Conservation (phyloP, 73 alveolate genomes). For the Paramecium tetraurelia region DNA sequence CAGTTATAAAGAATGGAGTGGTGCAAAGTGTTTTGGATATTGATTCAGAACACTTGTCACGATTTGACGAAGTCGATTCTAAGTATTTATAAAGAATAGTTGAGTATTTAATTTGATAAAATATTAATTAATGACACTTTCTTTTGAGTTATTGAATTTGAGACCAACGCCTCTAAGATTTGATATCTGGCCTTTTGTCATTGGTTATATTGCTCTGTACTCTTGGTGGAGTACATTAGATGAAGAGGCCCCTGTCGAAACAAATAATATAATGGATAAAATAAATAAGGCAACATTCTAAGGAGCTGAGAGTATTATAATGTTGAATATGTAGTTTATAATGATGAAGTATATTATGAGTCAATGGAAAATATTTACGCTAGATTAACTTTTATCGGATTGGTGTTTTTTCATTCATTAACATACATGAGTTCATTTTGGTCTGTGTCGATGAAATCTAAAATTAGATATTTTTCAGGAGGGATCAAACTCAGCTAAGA, state of each 20-base stretch:
- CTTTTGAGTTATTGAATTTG: conserved; percentile 42
- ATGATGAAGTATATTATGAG: conserved; percentile 9
- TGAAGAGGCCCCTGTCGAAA: conserved; percentile 45
- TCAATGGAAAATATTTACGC: conserved; percentile 46
- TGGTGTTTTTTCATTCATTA: conserved; percentile 53
- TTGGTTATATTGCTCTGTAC: conserved; percentile 30
- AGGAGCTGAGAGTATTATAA: neutral
- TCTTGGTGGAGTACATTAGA: conserved; percentile 38
- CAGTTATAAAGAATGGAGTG: conserved; percentile 61
- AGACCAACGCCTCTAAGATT: conserved; percentile 25
- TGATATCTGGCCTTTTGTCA: conserved; percentile 54
- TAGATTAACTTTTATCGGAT: conserved; percentile 45
- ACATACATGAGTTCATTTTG: conserved; percentile 46
- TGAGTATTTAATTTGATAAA: conserved; percentile 13
- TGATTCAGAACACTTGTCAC: conserved; percentile 44
- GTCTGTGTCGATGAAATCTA: conserved; percentile 46
- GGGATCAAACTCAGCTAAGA: neutral
- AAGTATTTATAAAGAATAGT: conserved; percentile 36
- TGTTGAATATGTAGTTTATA: neutral
- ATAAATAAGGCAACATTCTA: conserved; percentile 17
- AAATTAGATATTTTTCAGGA: conserved; percentile 53
- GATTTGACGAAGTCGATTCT: conserved; percentile 52
- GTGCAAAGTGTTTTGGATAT: conserved; percentile 64
- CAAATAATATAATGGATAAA: neutral
- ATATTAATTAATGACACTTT: conserved; percentile 24